phyloP scores from a whole-genome alignment of 2,329 filamentous ascomycete genomes.

The Bipolaris zeicola region DNA sequence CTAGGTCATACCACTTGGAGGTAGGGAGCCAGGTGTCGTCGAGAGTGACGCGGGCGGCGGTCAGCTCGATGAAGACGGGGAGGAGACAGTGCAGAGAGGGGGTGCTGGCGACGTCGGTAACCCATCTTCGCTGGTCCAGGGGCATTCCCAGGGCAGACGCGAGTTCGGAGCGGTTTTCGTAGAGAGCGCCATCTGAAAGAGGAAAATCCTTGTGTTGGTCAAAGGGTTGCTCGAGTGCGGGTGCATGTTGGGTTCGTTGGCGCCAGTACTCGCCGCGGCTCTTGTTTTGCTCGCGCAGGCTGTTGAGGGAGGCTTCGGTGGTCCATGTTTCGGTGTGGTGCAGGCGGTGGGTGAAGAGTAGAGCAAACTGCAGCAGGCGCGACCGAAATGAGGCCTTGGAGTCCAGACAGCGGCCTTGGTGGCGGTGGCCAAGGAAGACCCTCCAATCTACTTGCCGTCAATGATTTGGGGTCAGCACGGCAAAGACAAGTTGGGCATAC shows the following conservation, averaged over 20 bases:
- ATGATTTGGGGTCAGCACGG: not conserved
- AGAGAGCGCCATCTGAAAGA: constrained; percentile 32
- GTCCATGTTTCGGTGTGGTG: constrained; percentile 48
- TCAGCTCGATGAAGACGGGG: constrained; percentile 59
- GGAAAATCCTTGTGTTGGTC: constrained; percentile 37
- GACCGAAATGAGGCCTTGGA: constrained; percentile 55
- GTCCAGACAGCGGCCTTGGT: constrained; percentile 45
- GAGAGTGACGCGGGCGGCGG: constrained; percentile 44
- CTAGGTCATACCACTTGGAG: constrained; percentile 53
- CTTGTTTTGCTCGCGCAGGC: constrained; percentile 46
- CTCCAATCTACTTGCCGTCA: constrained; percentile 48
- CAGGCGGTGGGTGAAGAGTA: constrained; percentile 53
- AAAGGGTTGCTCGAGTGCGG: constrained; percentile 32
- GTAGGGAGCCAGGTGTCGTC: constrained; percentile 43
- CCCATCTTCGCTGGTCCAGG: constrained; percentile 29
- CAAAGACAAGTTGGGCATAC: constrained; percentile 19
- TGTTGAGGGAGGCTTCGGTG: constrained; percentile 40
- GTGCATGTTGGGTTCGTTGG: constrained; percentile 25
- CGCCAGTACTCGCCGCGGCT: constrained; percentile 38
- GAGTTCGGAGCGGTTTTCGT: constrained; percentile 36
- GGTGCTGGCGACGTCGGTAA: constrained; percentile 47
- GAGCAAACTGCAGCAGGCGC: constrained; percentile 55
- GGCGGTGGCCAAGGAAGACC: constrained; percentile 49
- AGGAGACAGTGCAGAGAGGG: constrained; percentile 50
- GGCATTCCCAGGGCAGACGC: constrained; percentile 36